phyloP scores from a whole-genome alignment of 768 basidiomycete species.

The Clavulina sp. region DNA sequence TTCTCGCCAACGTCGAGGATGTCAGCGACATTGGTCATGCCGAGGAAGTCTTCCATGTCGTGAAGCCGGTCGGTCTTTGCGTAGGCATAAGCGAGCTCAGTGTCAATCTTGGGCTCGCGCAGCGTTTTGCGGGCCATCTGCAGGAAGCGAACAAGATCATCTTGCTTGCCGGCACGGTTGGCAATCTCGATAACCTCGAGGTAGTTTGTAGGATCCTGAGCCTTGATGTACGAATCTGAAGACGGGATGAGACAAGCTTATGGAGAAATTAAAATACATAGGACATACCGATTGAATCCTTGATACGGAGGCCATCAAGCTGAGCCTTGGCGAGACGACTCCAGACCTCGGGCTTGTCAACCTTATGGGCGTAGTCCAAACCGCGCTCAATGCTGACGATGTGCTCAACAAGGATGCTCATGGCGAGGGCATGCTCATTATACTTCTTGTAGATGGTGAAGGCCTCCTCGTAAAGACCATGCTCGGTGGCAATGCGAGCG shows the following conservation, averaged over 20 bases:
- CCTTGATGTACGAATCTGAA: constrained; percentile 92
- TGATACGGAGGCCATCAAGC: constrained; percentile 92
- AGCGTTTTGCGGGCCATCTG: constrained; percentile 98
- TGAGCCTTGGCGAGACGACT: constrained; percentile 96
- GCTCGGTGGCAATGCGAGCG: constrained; percentile 90
- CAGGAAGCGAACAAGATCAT: constrained; percentile 90
- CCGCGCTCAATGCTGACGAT: constrained; percentile 96
- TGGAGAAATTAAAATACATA: constrained; percentile 4
- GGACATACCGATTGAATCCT: constrained; percentile 78
- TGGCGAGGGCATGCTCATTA: constrained; percentile 86
- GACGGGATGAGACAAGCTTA: neutral
- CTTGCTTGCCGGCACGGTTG: constrained; percentile 77
- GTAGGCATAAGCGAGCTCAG: constrained; percentile 94
- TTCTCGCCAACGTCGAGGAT: constrained; percentile 95
- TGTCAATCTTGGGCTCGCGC: constrained; percentile 95
- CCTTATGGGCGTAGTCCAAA: constrained; percentile 87
- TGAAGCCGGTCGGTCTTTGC: constrained; percentile 80
- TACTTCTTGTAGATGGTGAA: constrained; percentile 97
- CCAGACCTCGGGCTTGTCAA: constrained; percentile 95
- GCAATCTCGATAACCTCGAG: constrained; percentile 92
- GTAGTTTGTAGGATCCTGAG: constrained; percentile 87
- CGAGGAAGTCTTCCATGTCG: constrained; percentile 99
- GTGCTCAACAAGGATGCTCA: constrained; percentile 95
- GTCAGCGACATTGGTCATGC: constrained; percentile 97
- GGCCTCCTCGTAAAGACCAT: constrained; percentile 90